phyloP scores from a whole-genome alignment of 345 rosid species.

The Corymbia maculata region DNA sequence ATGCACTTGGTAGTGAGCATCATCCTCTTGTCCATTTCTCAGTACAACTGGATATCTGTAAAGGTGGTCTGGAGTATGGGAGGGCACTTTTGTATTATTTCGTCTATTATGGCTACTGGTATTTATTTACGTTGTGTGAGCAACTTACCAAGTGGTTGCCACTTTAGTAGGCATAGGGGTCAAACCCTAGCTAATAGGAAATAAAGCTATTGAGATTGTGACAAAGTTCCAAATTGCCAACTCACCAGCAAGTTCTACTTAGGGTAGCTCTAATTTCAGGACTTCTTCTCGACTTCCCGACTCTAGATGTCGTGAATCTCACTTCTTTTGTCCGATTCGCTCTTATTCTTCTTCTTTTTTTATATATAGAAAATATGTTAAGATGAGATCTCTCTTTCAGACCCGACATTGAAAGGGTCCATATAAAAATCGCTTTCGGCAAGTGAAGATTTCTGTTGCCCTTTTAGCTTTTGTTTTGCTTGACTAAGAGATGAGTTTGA shows the following conservation, averaged over 20 bases:
- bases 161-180: neutral
- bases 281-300: neutral
- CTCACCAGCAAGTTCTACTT: neutral
- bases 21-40: neutral
- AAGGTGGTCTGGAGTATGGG: neutral
- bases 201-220: neutral
- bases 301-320: neutral
- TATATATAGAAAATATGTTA: accelerated
- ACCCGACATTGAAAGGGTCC: neutral
- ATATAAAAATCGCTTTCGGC: neutral
- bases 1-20: neutral
- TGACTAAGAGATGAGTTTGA: neutral
- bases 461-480: neutral
- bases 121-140: neutral
- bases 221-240: neutral
- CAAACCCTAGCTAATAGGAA: neutral
- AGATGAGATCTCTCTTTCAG: neutral
- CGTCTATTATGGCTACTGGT: neutral
- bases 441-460: neutral
- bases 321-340: neutral
- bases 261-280: neutral
- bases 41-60: neutral
- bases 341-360: neutral
- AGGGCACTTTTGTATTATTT: neutral
- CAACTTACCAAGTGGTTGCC: neutral